phyloP scores from a whole-genome alignment of 2,329 filamentous ascomycete genomes.

The Sporothrix protearum region DNA sequence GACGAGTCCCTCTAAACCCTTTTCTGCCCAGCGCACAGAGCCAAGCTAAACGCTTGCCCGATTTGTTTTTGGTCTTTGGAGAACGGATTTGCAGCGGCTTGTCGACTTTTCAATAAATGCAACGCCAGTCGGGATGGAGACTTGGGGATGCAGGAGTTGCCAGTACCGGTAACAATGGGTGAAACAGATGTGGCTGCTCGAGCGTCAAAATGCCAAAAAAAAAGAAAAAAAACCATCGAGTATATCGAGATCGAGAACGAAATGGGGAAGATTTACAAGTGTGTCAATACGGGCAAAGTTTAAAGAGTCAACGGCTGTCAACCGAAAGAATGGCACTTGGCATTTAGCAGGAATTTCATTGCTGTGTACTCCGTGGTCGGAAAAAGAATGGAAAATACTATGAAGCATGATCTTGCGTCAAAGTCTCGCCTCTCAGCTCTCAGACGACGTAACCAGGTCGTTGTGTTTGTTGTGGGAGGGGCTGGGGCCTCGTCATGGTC shows the following conservation, averaged over 20 bases:
- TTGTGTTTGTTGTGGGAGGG: not conserved
- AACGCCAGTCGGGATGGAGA: not conserved
- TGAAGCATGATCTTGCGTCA: not conserved
- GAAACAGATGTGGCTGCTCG: not conserved
- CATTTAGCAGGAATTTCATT: not conserved
- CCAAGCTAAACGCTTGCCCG: not conserved
- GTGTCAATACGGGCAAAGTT: not conserved
- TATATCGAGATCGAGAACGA: not conserved
- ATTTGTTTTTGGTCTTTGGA: not conserved
- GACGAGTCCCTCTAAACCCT: slow-evolving; percentile 36
- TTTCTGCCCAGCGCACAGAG: slow-evolving; percentile 19
- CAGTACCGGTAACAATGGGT: too few relatives aligned
- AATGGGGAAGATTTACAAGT: not conserved
- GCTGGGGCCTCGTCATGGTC: slow-evolving; percentile 4
- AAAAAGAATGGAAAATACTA: not conserved
- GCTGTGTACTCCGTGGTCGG: not conserved
- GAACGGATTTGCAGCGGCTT: not conserved
- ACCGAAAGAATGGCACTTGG: not conserved
- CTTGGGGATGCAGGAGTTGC: not conserved
- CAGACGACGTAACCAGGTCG: not conserved
- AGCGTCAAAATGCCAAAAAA: not conserved
- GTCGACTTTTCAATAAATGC: not conserved
- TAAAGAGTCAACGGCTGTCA: not conserved
- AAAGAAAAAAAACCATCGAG: too few relatives aligned
- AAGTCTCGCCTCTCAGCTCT: not conserved